Conservation (phyloP, 202 grass and related monocot species). For the Cymbopogon flexuosus region DNA sequence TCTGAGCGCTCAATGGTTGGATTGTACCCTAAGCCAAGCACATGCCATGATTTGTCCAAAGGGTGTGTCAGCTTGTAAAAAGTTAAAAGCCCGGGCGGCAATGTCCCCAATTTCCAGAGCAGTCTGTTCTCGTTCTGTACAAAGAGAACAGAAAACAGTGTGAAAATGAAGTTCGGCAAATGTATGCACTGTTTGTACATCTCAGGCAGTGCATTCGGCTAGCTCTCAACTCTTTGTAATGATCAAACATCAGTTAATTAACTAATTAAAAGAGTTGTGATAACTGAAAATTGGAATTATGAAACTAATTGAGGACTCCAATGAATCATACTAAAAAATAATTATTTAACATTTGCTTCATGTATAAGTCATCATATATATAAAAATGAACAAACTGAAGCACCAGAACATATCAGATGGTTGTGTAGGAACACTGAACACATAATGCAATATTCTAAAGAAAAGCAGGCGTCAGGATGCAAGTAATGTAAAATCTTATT, state of each 20-base stretch:
- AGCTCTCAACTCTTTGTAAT: background rate
- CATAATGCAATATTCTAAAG: background rate
- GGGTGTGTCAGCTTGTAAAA: conserved; percentile 61
- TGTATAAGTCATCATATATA: background rate
- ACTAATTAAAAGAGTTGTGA: background rate
- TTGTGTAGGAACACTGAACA: background rate
- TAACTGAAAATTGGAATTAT: background rate
- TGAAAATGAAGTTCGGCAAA: background rate
- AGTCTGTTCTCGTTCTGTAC: conserved; percentile 55
- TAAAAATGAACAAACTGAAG: conserved; percentile 4
- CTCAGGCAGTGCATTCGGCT: background rate
- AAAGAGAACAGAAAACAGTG: background rate
- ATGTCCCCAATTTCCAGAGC: conserved; percentile 54
- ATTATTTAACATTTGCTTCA: background rate
- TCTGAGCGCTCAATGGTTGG: conserved; percentile 46
- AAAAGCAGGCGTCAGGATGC: background rate
- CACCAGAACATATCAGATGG: background rate
- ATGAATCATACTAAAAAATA: background rate
- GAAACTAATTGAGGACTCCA: background rate
- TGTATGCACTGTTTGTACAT: background rate
- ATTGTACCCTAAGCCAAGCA: conserved; percentile 53
- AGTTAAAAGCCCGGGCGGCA: conserved; percentile 49
- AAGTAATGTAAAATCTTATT: conserved; percentile 6
- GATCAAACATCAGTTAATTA: background rate
- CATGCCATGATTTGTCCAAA: conserved; percentile 58